phyloP scores from a whole-genome alignment of 2,329 filamentous ascomycete species.

The Fusarium chuoi region DNA sequence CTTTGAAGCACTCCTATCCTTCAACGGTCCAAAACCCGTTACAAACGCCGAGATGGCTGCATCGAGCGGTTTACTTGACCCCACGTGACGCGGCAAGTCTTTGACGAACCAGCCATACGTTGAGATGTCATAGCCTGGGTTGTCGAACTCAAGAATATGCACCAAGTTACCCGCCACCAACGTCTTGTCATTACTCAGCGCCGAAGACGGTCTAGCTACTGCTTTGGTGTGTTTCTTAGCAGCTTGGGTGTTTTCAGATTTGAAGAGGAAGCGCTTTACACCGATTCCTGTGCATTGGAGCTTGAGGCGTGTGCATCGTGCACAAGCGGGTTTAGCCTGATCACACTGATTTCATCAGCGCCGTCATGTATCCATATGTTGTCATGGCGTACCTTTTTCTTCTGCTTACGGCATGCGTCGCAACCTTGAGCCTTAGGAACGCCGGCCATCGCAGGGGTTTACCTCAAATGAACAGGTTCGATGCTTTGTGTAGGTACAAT shows the following conservation, averaged over 20 bases:
- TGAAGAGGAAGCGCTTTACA: constrained; percentile 13
- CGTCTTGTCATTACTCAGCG: constrained; percentile 1
- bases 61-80: neutral
- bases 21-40: neutral
- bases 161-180: neutral
- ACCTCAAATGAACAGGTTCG: neutral
- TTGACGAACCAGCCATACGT: constrained; percentile 17
- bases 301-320: constrained; percentile 5
- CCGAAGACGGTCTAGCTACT: neutral
- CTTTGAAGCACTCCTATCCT: neutral
- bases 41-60: constrained; percentile 1
- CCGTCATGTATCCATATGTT: rapidly evolving
- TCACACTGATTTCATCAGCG: constrained; percentile 14
- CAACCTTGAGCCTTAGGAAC: constrained; percentile 8
- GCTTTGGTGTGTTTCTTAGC: neutral
- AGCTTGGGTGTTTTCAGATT: neutral
- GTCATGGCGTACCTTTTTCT: constrained; percentile 3
- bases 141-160: neutral
- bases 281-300: constrained; percentile 1
- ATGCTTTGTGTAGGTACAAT: neutral
- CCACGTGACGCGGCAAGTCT: neutral
- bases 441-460: constrained; percentile 8
- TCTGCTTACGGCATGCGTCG: constrained; percentile 7
- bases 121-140: constrained; percentile 2
- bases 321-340: constrained; percentile 9